phyloP scores from a whole-genome alignment of 805 yeast genomes.

The Sugiyamaella marilandica region DNA sequence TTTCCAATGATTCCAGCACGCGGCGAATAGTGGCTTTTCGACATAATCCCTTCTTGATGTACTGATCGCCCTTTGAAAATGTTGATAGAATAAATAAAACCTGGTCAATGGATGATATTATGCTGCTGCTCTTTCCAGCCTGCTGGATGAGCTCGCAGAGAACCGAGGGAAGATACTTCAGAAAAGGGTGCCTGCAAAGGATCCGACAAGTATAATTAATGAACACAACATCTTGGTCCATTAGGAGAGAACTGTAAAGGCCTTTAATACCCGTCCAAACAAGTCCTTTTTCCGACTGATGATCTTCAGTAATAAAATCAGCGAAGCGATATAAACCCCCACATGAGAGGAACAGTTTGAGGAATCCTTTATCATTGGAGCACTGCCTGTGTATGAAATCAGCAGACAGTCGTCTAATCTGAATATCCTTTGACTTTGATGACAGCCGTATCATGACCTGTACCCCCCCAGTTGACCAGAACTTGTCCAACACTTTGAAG shows the following conservation, averaged over 20 bases:
- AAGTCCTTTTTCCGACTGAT: conserved; percentile 38
- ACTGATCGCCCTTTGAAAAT: conserved; percentile 45
- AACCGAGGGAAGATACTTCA: conserved; percentile 37
- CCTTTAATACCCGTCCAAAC: conserved; percentile 42
- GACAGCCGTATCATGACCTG: conserved; percentile 22
- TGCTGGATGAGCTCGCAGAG: conserved; percentile 4
- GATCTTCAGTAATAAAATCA: conserved; percentile 45
- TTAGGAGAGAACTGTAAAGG: conserved; percentile 36
- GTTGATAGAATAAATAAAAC: conserved; percentile 38
- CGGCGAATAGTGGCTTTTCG: conserved; percentile 18
- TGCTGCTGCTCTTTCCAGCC: conserved; percentile 17
- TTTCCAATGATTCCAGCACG: conserved; percentile 35
- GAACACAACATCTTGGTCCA: conserved; percentile 30
- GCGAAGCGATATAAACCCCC: conserved; percentile 45
- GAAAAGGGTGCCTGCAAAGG: conserved; percentile 38
- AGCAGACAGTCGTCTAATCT: conserved; percentile 21
- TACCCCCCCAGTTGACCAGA: conserved; percentile 25
- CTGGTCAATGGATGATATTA: conserved; percentile 26
- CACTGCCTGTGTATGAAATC: conserved; percentile 23
- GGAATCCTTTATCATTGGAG: conserved; percentile 31
- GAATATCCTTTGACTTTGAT: conserved; percentile 11
- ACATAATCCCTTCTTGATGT: conserved; percentile 33
- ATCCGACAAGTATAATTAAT: conserved; percentile 47
- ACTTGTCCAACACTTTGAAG: conserved; percentile 17
- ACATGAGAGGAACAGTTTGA: conserved; percentile 43